phyloP scores from a whole-genome alignment of 768 basidiomycete species.

The Wakefieldia striispora region DNA sequence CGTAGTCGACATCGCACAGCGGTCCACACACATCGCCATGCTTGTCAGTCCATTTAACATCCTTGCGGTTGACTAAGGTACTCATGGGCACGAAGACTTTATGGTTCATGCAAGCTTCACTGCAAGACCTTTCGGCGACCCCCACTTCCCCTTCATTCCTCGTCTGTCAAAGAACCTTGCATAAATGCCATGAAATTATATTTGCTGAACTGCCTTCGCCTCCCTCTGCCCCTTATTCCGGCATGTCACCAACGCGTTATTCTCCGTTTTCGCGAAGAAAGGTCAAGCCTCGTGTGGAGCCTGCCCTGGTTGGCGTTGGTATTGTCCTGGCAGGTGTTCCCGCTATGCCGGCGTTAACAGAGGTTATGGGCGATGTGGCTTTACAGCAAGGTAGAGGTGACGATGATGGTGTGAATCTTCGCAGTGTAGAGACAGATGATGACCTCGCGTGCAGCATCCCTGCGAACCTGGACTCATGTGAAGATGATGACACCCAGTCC shows the following conservation, averaged over 20 bases:
- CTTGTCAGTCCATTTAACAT: slow-evolving; percentile 61
- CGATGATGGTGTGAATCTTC: slow-evolving; percentile 50
- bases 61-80: slow-evolving; percentile 9
- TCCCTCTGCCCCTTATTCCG: slow-evolving; percentile 63
- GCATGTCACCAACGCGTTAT: slow-evolving; percentile 47
- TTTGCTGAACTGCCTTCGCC: slow-evolving; percentile 82
- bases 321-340: slow-evolving; percentile 74
- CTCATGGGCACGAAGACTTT: slow-evolving; percentile 59
- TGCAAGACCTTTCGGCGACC: slow-evolving; percentile 65
- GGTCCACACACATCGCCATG: slow-evolving; percentile 94
- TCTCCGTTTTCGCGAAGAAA: slow-evolving; percentile 55
- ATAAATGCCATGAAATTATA: slow-evolving; percentile 94
- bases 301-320: slow-evolving; percentile 83
- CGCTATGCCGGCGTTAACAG: slow-evolving; percentile 71
- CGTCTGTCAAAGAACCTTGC: slow-evolving; percentile 89
- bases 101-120: slow-evolving; percentile 98
- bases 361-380: slow-evolving; percentile 78
- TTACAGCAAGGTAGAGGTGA: slow-evolving; percentile 85
- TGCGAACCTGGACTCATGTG: slow-evolving; percentile 21
- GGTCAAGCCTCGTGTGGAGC: slow-evolving; percentile 69
- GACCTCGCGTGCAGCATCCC: slow-evolving; percentile 35
- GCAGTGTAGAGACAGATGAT: slow-evolving; percentile 47
- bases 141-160: slow-evolving; percentile 73
- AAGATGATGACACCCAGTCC: slow-evolving; percentile 45
- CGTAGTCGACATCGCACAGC: slow-evolving; percentile 82